phyloP scores from a whole-genome alignment of 345 rosid species.

The Corchorus capsularis region DNA sequence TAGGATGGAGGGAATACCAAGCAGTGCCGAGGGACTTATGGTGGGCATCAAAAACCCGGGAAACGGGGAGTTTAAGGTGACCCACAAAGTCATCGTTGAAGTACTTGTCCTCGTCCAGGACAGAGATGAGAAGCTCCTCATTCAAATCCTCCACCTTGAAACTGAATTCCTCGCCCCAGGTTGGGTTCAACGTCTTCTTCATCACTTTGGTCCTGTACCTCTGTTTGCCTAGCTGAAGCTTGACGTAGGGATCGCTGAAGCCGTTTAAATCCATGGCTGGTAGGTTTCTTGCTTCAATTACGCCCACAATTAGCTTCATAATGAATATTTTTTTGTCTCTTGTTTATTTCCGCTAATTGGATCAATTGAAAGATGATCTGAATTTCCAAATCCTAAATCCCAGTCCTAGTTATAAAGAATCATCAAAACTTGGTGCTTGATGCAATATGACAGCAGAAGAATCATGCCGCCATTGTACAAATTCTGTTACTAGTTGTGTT shows the following conservation, averaged over 20 bases:
- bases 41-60: constrained; percentile 70
- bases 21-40: constrained; percentile 70
- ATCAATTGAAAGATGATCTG: not conserved
- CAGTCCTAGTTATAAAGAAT: not conserved
- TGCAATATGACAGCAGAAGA: no score
- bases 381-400: not conserved
- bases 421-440: not conserved
- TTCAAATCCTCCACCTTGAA: constrained; percentile 94
- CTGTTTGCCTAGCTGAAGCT: constrained; percentile 75
- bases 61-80: constrained; percentile 62
- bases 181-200: constrained; percentile 85
- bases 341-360: not conserved
- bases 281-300: constrained; percentile 78
- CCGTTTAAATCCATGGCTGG: constrained; percentile 94
- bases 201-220: constrained; percentile 78
- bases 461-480: no score
- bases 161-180: constrained; percentile 87
- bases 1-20: constrained; percentile 84
- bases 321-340: not conserved
- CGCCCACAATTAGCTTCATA: constrained; percentile 81
- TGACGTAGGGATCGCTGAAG: constrained; percentile 86
- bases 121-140: constrained; percentile 74
- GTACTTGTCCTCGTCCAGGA: constrained; percentile 89
- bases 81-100: constrained; percentile 90
- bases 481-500: no score